Evolutionary conservation across 2,329 filamentous ascomycete genomes (phyloP).

Genomic region (Cucurbitaria berberidis): DNA sequence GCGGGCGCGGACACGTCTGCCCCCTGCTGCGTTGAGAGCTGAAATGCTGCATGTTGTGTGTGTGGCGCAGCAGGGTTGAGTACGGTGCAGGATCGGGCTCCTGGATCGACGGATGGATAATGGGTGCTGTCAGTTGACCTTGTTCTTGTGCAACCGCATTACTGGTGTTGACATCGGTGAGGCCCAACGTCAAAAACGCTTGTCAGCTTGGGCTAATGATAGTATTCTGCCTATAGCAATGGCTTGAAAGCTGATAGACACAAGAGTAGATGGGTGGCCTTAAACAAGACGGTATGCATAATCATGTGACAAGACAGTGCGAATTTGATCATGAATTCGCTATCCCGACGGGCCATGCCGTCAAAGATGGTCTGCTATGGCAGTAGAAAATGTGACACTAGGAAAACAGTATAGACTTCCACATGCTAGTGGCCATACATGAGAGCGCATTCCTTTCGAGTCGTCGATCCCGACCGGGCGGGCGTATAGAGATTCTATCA

Average conservation of each 20-base stretch:
- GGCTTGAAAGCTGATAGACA: no score
- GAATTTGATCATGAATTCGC: conserved; percentile 1
- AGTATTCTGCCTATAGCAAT: no score
- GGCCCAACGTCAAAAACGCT: background rate
- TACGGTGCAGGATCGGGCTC: background rate
- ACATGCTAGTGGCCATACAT: conserved; percentile 3
- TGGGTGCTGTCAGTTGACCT: background rate
- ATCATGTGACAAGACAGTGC: background rate
- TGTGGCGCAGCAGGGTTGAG: background rate
- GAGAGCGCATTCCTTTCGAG: background rate
- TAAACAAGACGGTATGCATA: background rate
- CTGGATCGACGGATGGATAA: background rate
- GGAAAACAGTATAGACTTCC: background rate
- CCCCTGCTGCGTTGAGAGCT: background rate
- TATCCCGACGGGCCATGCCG: background rate
- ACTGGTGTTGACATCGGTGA: background rate
- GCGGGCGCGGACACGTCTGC: conserved; percentile 3
- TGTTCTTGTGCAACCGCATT: background rate
- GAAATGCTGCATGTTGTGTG: background rate
- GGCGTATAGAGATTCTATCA: background rate
- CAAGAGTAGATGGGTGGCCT: no score
- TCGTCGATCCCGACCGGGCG: background rate
- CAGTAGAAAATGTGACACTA: background rate
- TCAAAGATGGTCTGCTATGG: background rate
- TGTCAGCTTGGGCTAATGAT: background rate